Evolutionary conservation across 306 rosid genomes (phyloP).

Genomic region (Pueraria montana): DNA sequence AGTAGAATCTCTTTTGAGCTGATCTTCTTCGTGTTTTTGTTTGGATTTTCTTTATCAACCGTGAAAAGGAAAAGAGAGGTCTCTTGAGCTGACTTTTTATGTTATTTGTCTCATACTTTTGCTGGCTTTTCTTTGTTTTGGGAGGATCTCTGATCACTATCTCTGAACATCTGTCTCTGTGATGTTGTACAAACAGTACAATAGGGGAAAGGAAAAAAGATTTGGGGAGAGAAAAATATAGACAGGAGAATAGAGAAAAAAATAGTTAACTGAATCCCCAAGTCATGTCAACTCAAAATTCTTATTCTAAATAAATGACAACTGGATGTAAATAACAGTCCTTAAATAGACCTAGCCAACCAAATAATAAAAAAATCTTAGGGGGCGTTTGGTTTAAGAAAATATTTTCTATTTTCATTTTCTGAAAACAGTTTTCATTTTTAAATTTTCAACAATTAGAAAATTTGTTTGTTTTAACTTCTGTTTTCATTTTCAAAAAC

Average conservation of each 20-base stretch:
- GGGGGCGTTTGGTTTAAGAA: too few species aligned
- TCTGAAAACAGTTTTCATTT: too few species aligned
- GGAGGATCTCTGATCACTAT: neutral
- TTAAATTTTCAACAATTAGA: too few species aligned
- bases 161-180: neutral
- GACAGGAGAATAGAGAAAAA: neutral
- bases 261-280: neutral
- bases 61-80: neutral
- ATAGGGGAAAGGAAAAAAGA: neutral
- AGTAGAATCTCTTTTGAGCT: neutral
- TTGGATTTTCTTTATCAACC: neutral
- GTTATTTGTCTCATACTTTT: neutral
- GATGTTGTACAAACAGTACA: neutral
- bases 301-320: neutral
- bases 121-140: constrained; percentile 17
- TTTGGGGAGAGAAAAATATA: neutral
- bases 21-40: neutral
- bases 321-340: neutral
- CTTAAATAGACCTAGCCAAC: neutral
- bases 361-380: neutral
- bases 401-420: too few species aligned
- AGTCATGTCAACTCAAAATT: neutral
- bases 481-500: too few species aligned
- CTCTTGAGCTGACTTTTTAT: neutral
- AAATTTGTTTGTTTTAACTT: too few species aligned